Percentiles rank a stretch among this genome's conserved stretches.
phyloP scores from a whole-genome alignment of 1,284 basidiomycete genomes.

The Microbotryum silenes-acaulis region DNA sequence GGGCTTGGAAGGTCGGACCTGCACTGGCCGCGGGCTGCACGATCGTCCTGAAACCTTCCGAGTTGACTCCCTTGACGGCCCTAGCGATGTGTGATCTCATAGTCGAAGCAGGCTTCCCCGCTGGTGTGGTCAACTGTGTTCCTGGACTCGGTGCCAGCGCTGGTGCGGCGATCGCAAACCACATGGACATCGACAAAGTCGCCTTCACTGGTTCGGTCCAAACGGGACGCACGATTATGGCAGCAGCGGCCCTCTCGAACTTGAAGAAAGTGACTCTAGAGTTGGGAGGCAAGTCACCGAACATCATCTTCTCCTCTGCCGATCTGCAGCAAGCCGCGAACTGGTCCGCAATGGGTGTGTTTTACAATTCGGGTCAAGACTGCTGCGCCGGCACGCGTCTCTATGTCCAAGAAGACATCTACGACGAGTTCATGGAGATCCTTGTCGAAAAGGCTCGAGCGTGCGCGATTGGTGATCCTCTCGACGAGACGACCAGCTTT shows the following conservation, averaged over 20 bases:
- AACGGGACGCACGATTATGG: constrained; percentile 41
- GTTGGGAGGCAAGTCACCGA: constrained; percentile 42
- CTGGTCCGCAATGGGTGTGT: constrained; percentile 31
- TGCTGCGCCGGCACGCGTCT: constrained; percentile 33
- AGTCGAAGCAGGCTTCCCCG: constrained; percentile 33
- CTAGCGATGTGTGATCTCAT: constrained; percentile 31
- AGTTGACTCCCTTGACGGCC: constrained; percentile 37
- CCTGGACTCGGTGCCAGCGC: constrained; percentile 38
- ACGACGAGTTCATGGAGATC: constrained; percentile 68
- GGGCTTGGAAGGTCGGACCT: constrained; percentile 33
- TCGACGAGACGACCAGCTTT: constrained; percentile 59
- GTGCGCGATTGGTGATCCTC: constrained; percentile 58
- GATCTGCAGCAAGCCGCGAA: constrained; percentile 34
- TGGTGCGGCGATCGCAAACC: constrained; percentile 35
- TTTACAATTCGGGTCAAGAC: constrained; percentile 22
- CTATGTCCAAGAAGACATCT: constrained; percentile 45
- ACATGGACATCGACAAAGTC: constrained; percentile 38
- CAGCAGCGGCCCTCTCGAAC: constrained; percentile 39
- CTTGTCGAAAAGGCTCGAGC: constrained; percentile 61
- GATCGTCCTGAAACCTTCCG: constrained; percentile 38
- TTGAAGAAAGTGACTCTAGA: constrained; percentile 42
- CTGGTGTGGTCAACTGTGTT: constrained; percentile 38
- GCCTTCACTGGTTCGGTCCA: constrained; percentile 38
- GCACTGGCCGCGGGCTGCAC: constrained; percentile 31
- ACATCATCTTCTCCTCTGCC: constrained; percentile 33